Evolutionary conservation across 441 rosid species (phyloP), one percentile per base, ranked within the genome.

Genomic region (Breynia disticha): DNA sequence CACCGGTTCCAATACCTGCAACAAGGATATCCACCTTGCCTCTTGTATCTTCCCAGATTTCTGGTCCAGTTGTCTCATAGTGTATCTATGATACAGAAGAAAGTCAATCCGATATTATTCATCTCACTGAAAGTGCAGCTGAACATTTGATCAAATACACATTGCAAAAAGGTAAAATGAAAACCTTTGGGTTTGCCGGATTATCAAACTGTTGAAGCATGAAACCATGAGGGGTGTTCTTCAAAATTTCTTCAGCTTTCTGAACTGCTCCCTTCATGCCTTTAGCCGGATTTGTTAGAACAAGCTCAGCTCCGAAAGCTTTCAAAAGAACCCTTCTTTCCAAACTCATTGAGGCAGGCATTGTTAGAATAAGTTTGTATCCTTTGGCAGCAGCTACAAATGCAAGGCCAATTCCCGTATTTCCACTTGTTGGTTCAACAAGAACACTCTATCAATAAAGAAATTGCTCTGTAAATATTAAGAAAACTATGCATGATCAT

Each of bases 271-370:
- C 98, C 53, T 82, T 84, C 91, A 91, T 81, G 59, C 98, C 98
- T 63, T 81, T 91, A 13, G 97, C 95, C 13, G 97, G 37, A 70
- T 91, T 94, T 58, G 95, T 91, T 59, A 88, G 65, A 46, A 88
- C 86, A 72, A 91, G 86, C 76, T 88, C 85, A 45, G 95, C 97
- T 64, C 98, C 98, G 72, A 91, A 88, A 15, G 98, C 98, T 72
- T 80, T 86, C 16, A 91, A 54, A 60, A 91, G 86, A 73, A 88
- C 95, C 52, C 98, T 73, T 63, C 98, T 84, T 70, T 91, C 98
- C 77, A 86, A 56, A 79, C 97, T 91, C 97, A 88, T 91, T 58
- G 98, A 91, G 15, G 95, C 85, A 2, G 98, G 98, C 97, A 91
- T 91, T 15, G 97, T 88, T 69, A 88, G 64, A 57, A 91, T 88